phyloP scores from a whole-genome alignment of 352 stramenopile genomes.

The Phytopythium oedochilum region DNA sequence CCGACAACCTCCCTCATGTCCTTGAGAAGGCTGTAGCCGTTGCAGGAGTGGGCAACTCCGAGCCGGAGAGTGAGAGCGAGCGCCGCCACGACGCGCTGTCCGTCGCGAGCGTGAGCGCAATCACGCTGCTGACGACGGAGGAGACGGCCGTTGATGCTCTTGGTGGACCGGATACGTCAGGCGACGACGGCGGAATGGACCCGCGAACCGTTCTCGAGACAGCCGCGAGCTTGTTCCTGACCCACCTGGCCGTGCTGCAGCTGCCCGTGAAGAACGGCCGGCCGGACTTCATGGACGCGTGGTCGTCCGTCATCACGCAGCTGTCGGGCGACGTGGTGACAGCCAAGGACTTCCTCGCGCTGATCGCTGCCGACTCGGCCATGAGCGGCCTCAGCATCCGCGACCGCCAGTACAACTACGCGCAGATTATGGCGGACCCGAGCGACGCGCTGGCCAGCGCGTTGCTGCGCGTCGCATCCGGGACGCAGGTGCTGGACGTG shows the following conservation, averaged over 20 bases:
- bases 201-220: conserved; percentile 32
- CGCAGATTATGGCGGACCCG: conserved; percentile 48
- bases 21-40: conserved; percentile 19
- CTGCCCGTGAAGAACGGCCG: conserved; percentile 47
- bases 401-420: conserved; percentile 56
- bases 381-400: conserved; percentile 39
- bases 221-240: conserved; percentile 45
- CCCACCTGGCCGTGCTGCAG: conserved; percentile 43
- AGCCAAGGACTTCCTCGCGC: conserved; percentile 45
- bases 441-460: conserved; percentile 37
- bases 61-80: neutral
- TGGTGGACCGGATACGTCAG: conserved; percentile 13
- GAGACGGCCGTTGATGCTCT: conserved; percentile 43
- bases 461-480: conserved; percentile 40
- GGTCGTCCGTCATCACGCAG: conserved; percentile 58
- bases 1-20: conserved; percentile 22
- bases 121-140: conserved; percentile 55
- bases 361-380: conserved; percentile 37
- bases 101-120: conserved; percentile 35
- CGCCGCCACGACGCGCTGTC: conserved; percentile 11
- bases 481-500: conserved; percentile 63
- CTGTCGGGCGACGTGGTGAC: conserved; percentile 62
- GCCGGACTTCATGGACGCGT: conserved; percentile 68
- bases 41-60: neutral
- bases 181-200: conserved; percentile 18